These are phyloP conservation scores for Citrus reticulata DNA, from an alignment of 345 rosid species.

Conservation along the genomic window DNA sequence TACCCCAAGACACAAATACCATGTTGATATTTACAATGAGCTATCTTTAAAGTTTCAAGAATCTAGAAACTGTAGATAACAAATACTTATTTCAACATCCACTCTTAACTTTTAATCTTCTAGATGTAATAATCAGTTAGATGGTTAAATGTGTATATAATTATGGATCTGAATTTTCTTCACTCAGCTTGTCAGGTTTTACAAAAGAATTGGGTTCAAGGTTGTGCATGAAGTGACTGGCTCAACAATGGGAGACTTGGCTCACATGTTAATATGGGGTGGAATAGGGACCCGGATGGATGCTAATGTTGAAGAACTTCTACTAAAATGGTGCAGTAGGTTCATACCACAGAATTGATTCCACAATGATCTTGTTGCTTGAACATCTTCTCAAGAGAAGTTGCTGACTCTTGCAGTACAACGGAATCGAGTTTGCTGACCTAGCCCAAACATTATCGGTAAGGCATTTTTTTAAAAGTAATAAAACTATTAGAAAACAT, in stretches of 20 bases:
- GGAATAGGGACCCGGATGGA: constrained; percentile 93
- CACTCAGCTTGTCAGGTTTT: constrained; percentile 77
- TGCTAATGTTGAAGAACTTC: constrained; percentile 66
- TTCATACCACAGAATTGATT: constrained; percentile 32
- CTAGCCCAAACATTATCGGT: too few species aligned
- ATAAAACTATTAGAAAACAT: too few species aligned
- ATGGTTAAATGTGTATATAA: not conserved
- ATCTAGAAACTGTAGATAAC: too few species aligned
- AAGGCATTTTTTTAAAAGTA: too few species aligned
- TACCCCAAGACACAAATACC: not conserved
- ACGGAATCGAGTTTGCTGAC: too few species aligned
- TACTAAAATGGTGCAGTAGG: constrained; percentile 67
- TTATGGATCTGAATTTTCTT: not conserved
- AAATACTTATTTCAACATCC: too few species aligned
- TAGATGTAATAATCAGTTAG: not conserved
- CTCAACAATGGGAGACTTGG: constrained; percentile 62
- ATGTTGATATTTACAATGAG: not conserved
- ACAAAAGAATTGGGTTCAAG: constrained; percentile 70
- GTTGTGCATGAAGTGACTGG: constrained; percentile 80
- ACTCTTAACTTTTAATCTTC: not conserved
- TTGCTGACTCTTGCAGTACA: too few species aligned
- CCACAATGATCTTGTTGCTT: not conserved
- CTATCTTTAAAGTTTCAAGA: too few species aligned
- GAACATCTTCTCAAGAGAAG: not conserved
- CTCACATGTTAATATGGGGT: constrained; percentile 92